Evolutionary conservation across 2,329 filamentous ascomycete species (phyloP), one percentile per base, ranked within the genome.

Genomic region (Bipolaris zeicola): DNA sequence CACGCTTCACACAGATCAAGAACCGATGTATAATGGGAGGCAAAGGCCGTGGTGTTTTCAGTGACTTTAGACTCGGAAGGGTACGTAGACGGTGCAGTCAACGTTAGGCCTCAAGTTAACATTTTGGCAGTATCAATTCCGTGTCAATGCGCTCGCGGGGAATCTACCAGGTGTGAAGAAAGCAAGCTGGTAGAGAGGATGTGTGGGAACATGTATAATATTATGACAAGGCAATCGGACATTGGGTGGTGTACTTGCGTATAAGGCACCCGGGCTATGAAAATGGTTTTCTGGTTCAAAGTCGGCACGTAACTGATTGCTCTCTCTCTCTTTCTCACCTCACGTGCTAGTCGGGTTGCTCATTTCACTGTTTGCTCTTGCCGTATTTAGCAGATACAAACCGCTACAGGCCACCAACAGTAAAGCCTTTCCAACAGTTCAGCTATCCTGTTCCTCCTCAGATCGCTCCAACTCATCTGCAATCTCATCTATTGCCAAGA

Each of bases 1-100:
- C 95, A 34, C 85, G 93, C 59, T 87, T 91, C 56, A 96, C 94
- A 47, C 93, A 97, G 82, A 93, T 99, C 76, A 88, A 89, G 77
- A 98, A 97, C 79, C 83, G 95, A 66, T 99, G 95, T 81, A 89
- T 96, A 50, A 85, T 94, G 75, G 92, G 92, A 64, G 95, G 95
- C n/a, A 92, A 91, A 76, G 89, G 89, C 16, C 85, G 92, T 66
- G 92, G 92, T 88, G 83, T 99, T n/a, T 83, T 98, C 64, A 87
- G 92, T 55, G 94, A 95, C 73, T 99, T 99, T 72, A 91, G 92
- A 78, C 85, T 99, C 84, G 88, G 89, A 57, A 85, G 94, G 81
- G 94, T 98, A 84, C 75, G 91, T 28, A 11, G 16, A 20, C 26
- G 13, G 13, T 11, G 18, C 2, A 3, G 5, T 43, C 6, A 20